Percentiles rank a stretch among this genome's conserved stretches.
Evolutionary conservation across 768 basidiomycete species (phyloP).

Genomic region (Boletus sensibilis): DNA sequence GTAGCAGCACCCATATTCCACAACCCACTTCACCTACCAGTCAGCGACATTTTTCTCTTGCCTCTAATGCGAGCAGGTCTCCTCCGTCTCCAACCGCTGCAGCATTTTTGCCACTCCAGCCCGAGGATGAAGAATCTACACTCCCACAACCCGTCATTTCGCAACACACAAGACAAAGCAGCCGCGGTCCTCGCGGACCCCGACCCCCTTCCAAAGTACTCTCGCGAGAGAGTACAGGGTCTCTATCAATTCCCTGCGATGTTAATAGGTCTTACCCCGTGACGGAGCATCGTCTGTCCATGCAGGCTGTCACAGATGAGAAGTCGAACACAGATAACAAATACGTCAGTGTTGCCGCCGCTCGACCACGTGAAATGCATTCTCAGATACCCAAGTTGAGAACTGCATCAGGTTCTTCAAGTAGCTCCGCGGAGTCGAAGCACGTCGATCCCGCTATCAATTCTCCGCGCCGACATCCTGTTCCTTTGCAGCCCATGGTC

Average conservation of each 20-base stretch:
- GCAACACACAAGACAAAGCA: slow-evolving; percentile 23
- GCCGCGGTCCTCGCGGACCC: slow-evolving; percentile 45
- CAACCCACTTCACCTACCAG: slow-evolving; percentile 11
- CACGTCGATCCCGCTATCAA: background rate
- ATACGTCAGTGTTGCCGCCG: background rate
- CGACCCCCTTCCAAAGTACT: slow-evolving; percentile 37
- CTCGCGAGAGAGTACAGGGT: slow-evolving; percentile 30
- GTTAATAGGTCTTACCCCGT: background rate
- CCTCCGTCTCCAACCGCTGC: slow-evolving; percentile 6
- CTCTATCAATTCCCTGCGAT: slow-evolving; percentile 6
- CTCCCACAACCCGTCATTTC: background rate
- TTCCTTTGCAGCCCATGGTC: slow-evolving; percentile 4
- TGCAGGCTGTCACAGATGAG: slow-evolving; percentile 10
- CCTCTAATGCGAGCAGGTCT: slow-evolving; percentile 14
- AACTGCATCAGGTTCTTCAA: slow-evolving; percentile 27
- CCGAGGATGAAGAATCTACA: slow-evolving; percentile 1
- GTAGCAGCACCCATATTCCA: slow-evolving; percentile 11
- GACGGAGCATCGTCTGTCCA: background rate
- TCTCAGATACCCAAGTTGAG: slow-evolving; percentile 34
- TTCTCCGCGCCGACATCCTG: slow-evolving; percentile 3
- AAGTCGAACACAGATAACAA: slow-evolving; percentile 16
- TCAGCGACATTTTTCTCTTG: slow-evolving; percentile 13
- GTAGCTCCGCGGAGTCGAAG: slow-evolving; percentile 19
- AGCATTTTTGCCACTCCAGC: background rate
- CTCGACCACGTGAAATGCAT: slow-evolving; percentile 13